Evolutionary conservation across 257 asterid genomes (phyloP), one percentile per base, ranked within the genome.

Genomic region (Rehmannia glutinosa): DNA sequence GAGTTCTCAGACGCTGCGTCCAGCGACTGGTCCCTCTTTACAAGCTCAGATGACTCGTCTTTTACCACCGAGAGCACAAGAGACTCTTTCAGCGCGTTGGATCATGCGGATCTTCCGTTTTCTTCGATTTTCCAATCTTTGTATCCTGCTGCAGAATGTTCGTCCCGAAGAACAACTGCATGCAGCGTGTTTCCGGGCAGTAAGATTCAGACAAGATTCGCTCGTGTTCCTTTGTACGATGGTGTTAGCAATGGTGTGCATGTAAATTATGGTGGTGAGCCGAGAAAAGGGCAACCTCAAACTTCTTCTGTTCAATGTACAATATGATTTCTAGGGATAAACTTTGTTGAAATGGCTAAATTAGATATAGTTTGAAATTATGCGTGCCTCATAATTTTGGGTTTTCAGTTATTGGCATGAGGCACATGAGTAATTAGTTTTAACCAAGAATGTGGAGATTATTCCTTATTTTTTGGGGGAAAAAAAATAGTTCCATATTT

Each of bases 11-110:
- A 89, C 28, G 80, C 83, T 1, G 62, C 86, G 6, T 80, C 90
- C 3, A 86, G 92, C 77, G 93, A 83, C 20, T 85, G 91, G 82
- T 86, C 95, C 69, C 77, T 78, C 19, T 83, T 84, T 65, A 86
- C 95, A 3, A 83, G 93, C 91, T 88, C 96, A 16, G 95, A 88
- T 15, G 95, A 88, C 69, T 87, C 95, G 5, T 88, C 96, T 17
- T 88, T 91, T 51, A 88, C 97, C 0, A 86, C 95, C 0, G 97
- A 91, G 75, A 86, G 97, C 74, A 81, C 97, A 9, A 74, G 95
- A 54, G 92, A 91, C 80, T 91, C 96, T 2, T 84, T 87, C 69
- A 90, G 96, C 76, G 82, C 91, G 0, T 79, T 82, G 56, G 95
- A 84, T 56, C 80, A 85, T 39, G 76, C 78, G 8, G 79, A 52